Base-by-base conservation (phyloP, 2,329 filamentous ascomycete species). In the Scleromitrula shiraiana region DNA sequence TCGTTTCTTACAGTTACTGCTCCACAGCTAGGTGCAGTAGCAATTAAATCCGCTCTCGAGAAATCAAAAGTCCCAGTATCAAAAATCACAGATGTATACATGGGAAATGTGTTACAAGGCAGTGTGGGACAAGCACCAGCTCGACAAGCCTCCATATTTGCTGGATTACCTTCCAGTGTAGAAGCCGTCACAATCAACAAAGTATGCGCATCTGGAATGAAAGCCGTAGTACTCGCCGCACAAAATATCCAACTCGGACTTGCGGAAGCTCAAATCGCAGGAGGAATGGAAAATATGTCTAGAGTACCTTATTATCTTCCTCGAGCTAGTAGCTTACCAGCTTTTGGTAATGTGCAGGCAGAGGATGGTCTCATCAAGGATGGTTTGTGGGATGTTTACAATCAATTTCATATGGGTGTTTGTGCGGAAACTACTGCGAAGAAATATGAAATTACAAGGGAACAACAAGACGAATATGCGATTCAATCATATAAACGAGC, bases 231-330 rank as follows among this genome's bases (percentile, higher is more conserved):
- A 19, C 77, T 97, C 37, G 93, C 91, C 1, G 91, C 91, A 1
- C 88, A 95, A 63, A 93, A 95, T 63, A 95, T 97, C 59, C 88
- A 96, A 68, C 78, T 98, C 9, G 91, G 93, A 5, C 76, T 95
- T 8, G 80, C 88, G 14, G 87, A 95, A 61, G 90, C 86, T 0
- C 86, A 95, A 65, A 76, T 97, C 7, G 93, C 93, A 1, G 93
- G 93, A 53, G 93, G 93, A 46, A 96, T 98, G 86, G 93, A 98
- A 72, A 96, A 88, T 68, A 98, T 98, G 93, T 88, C 87, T 5
- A 78, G 85, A 32, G 88, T 95, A 4, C 93, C 93, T 2, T 94
- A 94, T 68, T 97, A 96, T 64, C 70, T 94, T 24, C 82, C 85
- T 7, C 81, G 93, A 26, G 80, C 88, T n/a, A 88, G 82, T 61